These are phyloP conservation scores for Monilinia polystroma DNA, from an alignment of 2,329 filamentous ascomycete species.

Conservation along the genomic window DNA sequence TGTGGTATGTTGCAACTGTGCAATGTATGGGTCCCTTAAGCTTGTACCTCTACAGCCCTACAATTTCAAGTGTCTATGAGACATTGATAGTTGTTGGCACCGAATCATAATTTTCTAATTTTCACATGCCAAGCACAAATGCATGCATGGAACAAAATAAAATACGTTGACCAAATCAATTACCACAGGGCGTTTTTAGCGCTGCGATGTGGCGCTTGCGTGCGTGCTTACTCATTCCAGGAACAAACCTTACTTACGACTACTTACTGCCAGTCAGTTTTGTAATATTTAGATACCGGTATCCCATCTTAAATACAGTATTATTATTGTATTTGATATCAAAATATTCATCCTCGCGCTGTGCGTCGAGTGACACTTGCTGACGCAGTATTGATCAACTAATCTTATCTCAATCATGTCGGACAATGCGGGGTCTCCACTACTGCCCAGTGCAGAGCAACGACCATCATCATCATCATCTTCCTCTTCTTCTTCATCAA, in stretches of 20 bases:
- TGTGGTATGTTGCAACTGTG: neutral
- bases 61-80: neutral
- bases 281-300: no score
- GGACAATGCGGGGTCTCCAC: conserved; percentile 21
- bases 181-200: neutral
- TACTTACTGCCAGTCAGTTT: neutral
- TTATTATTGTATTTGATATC: conserved; percentile 3
- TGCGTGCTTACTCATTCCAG: neutral
- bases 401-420: conserved; percentile 16
- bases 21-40: neutral
- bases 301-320: neutral
- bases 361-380: conserved; percentile 23
- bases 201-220: conserved; percentile 9
- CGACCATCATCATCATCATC: conserved; percentile 17
- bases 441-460: conserved; percentile 18
- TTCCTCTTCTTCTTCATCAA: neutral
- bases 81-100: neutral
- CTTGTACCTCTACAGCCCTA: no score
- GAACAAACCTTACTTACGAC: conserved; percentile 3
- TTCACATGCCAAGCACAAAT: conserved; percentile 5
- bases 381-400: neutral
- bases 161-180: conserved; percentile 9
- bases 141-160: neutral
- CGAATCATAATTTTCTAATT: neutral
- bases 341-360: conserved; percentile 18